A percentile compares a stretch with the other conserved stretches of the same genome.
Evolutionary conservation across 352 stramenopile species (phyloP).

Genomic region (Phytophthora pini): DNA sequence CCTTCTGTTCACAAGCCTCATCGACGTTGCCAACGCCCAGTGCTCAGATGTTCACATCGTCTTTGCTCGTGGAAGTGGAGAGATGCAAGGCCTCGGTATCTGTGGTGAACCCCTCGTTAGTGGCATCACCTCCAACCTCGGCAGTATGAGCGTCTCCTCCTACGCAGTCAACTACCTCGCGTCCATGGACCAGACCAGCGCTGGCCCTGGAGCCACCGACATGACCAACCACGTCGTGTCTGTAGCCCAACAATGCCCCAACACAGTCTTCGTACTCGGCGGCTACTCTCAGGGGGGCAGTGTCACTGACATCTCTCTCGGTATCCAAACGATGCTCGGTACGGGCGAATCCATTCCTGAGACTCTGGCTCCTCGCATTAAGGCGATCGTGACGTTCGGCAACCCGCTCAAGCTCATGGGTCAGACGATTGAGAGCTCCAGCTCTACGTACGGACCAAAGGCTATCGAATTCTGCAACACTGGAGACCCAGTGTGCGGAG

Average conservation of each 20-base stretch:
- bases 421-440: constrained; percentile 34
- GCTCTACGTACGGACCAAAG: constrained; percentile 34
- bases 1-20: not conserved
- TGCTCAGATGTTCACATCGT: constrained; percentile 42
- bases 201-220: constrained; percentile 37
- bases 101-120: constrained; percentile 38
- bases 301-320: constrained; percentile 41
- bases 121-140: constrained; percentile 34
- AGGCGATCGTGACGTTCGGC: constrained; percentile 47
- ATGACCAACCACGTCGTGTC: constrained; percentile 43
- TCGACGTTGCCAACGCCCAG: constrained; percentile 12
- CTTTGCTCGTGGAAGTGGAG: constrained; percentile 42
- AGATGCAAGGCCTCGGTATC: constrained; percentile 38
- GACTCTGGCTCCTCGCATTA: constrained; percentile 30
- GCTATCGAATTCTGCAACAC: constrained; percentile 39
- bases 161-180: constrained; percentile 46
- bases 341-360: constrained; percentile 32
- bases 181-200: constrained; percentile 29
- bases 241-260: constrained; percentile 33
- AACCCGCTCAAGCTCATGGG: constrained; percentile 41
- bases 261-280: constrained; percentile 39
- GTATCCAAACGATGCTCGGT: constrained; percentile 35
- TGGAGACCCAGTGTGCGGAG: constrained; percentile 40
- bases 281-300: constrained; percentile 44
- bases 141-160: constrained; percentile 42